These are phyloP conservation scores for Wallacemonas rigidus DNA, from an alignment of 208 protist genomes.

Conservation along the genomic window DNA sequence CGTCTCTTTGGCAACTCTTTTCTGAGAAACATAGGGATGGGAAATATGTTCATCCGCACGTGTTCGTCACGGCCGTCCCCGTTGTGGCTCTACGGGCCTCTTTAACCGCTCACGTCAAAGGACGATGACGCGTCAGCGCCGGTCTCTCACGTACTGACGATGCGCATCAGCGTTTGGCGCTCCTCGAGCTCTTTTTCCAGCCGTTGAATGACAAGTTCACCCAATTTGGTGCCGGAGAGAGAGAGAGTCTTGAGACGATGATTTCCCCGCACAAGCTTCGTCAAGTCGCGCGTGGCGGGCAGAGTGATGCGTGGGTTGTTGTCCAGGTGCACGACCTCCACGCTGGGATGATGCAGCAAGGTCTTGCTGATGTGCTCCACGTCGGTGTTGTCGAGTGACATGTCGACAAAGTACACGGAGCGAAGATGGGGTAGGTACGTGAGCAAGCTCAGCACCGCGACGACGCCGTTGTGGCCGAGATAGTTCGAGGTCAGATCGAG, in stretches of 20 bases:
- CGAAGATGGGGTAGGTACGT: slow-evolving; percentile 71
- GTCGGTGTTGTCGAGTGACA: slow-evolving; percentile 86
- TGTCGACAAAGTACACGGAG: slow-evolving; percentile 82
- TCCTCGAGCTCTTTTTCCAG: slow-evolving; percentile 44
- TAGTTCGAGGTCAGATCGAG: slow-evolving; percentile 90
- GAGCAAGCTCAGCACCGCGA: slow-evolving; percentile 79
- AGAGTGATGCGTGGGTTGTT: slow-evolving; percentile 87
- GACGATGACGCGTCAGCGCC: not conserved
- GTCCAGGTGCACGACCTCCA: slow-evolving; percentile 62
- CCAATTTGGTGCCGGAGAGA: slow-evolving; percentile 73
- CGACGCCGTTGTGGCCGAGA: slow-evolving; percentile 84
- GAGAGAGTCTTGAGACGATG: slow-evolving; percentile 45
- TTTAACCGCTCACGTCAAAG: no score
- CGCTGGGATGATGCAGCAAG: slow-evolving; percentile 44
- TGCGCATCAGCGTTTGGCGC: not conserved
- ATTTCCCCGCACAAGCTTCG: slow-evolving; percentile 71
- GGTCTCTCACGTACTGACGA: not conserved
- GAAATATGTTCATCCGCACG: no score
- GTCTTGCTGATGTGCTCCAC: slow-evolving; percentile 74
- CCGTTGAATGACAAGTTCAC: slow-evolving; percentile 49
- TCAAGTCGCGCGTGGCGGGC: slow-evolving; percentile 70
- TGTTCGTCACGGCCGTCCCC: no score
- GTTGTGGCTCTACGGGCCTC: no score
- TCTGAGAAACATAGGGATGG: not conserved
- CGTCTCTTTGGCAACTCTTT: not conserved